Conservation (phyloP, 176 grass and related monocot species). For the Triticum turgidum region DNA sequence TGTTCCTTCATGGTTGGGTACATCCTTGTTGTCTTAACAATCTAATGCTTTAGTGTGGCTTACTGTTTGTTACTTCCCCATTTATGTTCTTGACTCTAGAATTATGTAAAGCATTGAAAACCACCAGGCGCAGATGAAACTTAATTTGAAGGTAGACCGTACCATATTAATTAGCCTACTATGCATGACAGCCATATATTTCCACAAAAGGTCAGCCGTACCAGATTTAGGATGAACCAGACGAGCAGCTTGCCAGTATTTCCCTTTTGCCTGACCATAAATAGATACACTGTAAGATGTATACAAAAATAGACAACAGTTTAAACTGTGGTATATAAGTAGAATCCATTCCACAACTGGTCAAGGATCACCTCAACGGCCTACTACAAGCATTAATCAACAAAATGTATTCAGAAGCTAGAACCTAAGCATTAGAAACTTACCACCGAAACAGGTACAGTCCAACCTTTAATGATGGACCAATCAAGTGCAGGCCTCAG, state of each 20-base stretch:
- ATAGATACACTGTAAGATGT: slow-evolving; percentile 8
- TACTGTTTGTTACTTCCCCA: not conserved
- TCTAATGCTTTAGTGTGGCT: not conserved
- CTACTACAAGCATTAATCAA: not conserved
- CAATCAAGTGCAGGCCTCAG: slow-evolving; percentile 54
- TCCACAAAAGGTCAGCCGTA: slow-evolving; percentile 24
- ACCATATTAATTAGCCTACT: not conserved
- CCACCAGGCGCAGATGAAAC: not conserved
- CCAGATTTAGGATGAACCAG: slow-evolving; percentile 34
- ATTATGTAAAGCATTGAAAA: not conserved
- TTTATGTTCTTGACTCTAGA: slow-evolving; percentile 5
- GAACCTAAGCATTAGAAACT: not conserved
- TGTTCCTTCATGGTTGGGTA: not conserved
- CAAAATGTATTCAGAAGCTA: slow-evolving; percentile 17
- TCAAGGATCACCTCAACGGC: slow-evolving; percentile 8
- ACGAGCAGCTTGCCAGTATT: slow-evolving; percentile 21
- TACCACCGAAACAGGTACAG: slow-evolving; percentile 46
- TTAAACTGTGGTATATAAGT: not conserved
- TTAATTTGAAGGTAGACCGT: too few species aligned
- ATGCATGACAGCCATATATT: not conserved
- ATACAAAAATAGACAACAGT: not conserved
- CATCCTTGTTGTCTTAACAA: not conserved
- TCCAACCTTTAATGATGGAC: slow-evolving; percentile 43
- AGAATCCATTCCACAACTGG: not conserved
- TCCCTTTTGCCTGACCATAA: slow-evolving; percentile 38